Percentiles rank a stretch among this genome's conserved stretches.
These are phyloP conservation scores for Arthrobotrys conoides DNA, from an alignment of 2,329 filamentous ascomycete species.

Conservation along the genomic window DNA sequence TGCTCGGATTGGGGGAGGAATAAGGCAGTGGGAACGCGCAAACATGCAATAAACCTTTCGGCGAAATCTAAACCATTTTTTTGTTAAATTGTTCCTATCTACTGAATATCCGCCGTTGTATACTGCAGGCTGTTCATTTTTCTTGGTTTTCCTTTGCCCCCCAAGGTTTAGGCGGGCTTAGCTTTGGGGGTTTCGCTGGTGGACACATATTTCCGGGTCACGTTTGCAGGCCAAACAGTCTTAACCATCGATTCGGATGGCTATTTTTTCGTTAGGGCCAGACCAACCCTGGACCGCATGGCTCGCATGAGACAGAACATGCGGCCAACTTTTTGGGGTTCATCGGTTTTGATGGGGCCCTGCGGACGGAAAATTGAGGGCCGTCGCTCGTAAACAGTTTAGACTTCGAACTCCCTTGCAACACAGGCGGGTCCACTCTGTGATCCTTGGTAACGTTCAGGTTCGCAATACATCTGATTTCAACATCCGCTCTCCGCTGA, in stretches of 20 bases:
- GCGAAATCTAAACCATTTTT: conserved; percentile 58
- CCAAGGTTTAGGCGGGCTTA: conserved; percentile 17
- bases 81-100: conserved; percentile 59
- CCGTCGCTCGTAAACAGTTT: conserved; percentile 59
- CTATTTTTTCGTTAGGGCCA: conserved; percentile 20
- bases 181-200: conserved; percentile 25
- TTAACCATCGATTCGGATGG: conserved; percentile 40
- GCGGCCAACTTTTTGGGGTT: conserved; percentile 25
- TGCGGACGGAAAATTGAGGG: conserved; percentile 61
- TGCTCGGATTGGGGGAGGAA: conserved; percentile 60
- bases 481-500: conserved; percentile 50
- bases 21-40: conserved; percentile 19
- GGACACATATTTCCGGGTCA: conserved; percentile 60
- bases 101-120: conserved; percentile 16
- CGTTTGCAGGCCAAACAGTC: conserved; percentile 40
- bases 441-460: conserved; percentile 48
- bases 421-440: conserved; percentile 58
- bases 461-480: conserved; percentile 26
- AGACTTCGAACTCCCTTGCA: conserved; percentile 53
- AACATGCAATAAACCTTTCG: conserved; percentile 41
- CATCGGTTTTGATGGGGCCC: conserved; percentile 43
- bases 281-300: conserved; percentile 36
- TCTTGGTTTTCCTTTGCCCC: conserved; percentile 31
- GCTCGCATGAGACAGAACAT: conserved; percentile 34
- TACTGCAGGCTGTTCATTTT: conserved; percentile 8